Conservation (phyloP, 2,329 filamentous ascomycete species). For the Xylariaceae sp. region DNA sequence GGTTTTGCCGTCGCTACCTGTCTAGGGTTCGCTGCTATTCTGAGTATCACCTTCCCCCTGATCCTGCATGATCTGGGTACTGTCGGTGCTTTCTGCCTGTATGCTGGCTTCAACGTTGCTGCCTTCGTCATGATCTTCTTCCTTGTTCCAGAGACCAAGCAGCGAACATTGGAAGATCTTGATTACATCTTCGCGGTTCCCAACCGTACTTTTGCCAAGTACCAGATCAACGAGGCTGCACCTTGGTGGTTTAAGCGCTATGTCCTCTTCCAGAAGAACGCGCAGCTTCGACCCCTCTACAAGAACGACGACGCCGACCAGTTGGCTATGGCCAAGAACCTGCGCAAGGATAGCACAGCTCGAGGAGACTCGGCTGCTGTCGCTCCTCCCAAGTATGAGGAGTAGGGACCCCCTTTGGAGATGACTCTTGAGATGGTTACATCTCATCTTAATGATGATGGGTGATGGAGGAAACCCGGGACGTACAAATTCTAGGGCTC, state of each 20-base stretch:
- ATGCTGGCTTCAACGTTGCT: conserved; percentile 42
- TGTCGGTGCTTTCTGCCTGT: conserved; percentile 43
- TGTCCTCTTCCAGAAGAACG: conserved; percentile 26
- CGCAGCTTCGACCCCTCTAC: conserved; percentile 26
- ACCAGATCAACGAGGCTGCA: conserved; percentile 34
- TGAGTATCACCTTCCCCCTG: conserved; percentile 60
- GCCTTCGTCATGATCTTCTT: conserved; percentile 45
- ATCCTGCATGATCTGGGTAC: conserved; percentile 43
- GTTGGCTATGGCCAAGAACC: neutral
- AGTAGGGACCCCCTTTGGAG: neutral
- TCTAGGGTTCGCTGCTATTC: conserved; percentile 54
- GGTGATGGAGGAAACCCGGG: neutral
- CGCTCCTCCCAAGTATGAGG: neutral
- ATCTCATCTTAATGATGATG: neutral
- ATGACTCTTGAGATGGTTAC: neutral
- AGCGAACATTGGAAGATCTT: conserved; percentile 46
- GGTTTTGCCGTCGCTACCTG: conserved; percentile 64
- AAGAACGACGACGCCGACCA: conserved; percentile 17
- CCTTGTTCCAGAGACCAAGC: conserved; percentile 47
- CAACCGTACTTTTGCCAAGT: conserved; percentile 34
- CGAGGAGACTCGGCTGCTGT: neutral
- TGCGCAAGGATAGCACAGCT: neutral
- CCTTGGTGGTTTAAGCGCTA: conserved; percentile 35
- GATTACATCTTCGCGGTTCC: conserved; percentile 44
- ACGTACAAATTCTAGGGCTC: neutral